These are phyloP conservation scores for Pythium rhizo-oryzae DNA, from an alignment of 352 stramenopile species.

Conservation along the genomic window DNA sequence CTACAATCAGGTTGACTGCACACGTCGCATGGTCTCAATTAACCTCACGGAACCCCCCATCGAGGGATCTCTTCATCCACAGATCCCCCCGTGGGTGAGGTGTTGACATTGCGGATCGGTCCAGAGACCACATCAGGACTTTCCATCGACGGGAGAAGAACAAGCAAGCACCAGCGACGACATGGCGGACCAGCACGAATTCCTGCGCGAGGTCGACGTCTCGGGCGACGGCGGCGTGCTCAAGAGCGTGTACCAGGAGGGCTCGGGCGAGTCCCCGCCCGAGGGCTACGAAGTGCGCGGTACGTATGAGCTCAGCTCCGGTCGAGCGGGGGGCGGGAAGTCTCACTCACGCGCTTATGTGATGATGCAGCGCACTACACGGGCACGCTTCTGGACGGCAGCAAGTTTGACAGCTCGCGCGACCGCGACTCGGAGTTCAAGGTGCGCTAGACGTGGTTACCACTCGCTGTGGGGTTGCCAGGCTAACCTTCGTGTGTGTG, in stretches of 20 bases:
- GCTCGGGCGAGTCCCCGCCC: constrained; percentile 78
- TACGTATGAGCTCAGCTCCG: constrained; percentile 18
- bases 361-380: constrained; percentile 91
- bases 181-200: constrained; percentile 33
- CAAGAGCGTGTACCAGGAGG: constrained; percentile 92
- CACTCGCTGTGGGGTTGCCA: too few relatives aligned
- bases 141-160: constrained; percentile 22
- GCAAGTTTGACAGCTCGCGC: constrained; percentile 95
- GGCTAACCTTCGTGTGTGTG: too few relatives aligned
- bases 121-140: constrained; percentile 7
- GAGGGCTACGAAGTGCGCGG: constrained; percentile 84
- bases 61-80: constrained; percentile 10
- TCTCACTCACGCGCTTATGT: neutral
- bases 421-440: constrained; percentile 89
- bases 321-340: too few relatives aligned
- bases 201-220: constrained; percentile 56
- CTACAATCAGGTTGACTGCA: constrained; percentile 10
- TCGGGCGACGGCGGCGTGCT: constrained; percentile 90
- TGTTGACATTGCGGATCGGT: neutral
- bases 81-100: too few relatives aligned
- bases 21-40: constrained; percentile 23
- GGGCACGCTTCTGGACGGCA: constrained; percentile 93
- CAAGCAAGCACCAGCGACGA: neutral
- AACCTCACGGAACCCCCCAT: constrained; percentile 16
- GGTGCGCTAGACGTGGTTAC: constrained; percentile 26